Percentiles rank a stretch among this genome's conserved stretches.
Conservation (phyloP, 2,329 filamentous ascomycete genomes). For the Xylaria sp. region DNA sequence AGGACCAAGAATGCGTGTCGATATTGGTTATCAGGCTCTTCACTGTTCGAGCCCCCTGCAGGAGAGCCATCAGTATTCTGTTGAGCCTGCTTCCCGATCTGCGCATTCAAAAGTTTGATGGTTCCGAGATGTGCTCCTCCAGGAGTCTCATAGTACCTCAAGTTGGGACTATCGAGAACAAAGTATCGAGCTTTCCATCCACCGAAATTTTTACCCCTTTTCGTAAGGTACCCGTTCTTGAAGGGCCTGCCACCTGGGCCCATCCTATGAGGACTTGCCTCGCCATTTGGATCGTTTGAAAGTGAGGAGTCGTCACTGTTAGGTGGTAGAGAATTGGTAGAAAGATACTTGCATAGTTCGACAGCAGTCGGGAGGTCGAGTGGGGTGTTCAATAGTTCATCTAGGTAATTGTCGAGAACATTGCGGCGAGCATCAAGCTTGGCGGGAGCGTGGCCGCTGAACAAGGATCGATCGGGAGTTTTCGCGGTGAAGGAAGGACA, state of each 20-base stretch:
- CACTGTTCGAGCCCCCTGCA: conserved; percentile 64
- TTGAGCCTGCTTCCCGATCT: conserved; percentile 92
- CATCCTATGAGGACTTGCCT: conserved; percentile 55
- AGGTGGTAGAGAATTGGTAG: conserved; percentile 70
- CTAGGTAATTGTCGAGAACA: conserved; percentile 86
- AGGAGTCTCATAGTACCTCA: conserved; percentile 92
- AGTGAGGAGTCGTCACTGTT: conserved; percentile 67
- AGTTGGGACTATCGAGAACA: conserved; percentile 66
- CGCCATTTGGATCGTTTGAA: conserved; percentile 52
- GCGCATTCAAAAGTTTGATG: conserved; percentile 89
- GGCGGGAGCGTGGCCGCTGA: conserved; percentile 91
- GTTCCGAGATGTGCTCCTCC: conserved; percentile 91
- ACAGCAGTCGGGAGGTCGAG: conserved; percentile 81
- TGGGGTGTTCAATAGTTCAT: conserved; percentile 83
- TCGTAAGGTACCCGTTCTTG: conserved; percentile 92
- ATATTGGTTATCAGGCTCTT: conserved; percentile 92
- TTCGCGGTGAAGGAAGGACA: conserved; percentile 77
- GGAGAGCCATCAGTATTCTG: conserved; percentile 71
- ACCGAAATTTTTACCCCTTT: conserved; percentile 97
- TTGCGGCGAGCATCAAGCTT: conserved; percentile 88
- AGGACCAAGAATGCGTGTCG: conserved; percentile 94
- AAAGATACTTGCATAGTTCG: conserved; percentile 89
- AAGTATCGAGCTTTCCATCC: conserved; percentile 91
- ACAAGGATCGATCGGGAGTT: conserved; percentile 86
- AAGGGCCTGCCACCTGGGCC: conserved; percentile 74